These are phyloP conservation scores for Tetrapisispora pingtungensis DNA, from an alignment of 805 yeast species.

Conservation along the genomic window DNA sequence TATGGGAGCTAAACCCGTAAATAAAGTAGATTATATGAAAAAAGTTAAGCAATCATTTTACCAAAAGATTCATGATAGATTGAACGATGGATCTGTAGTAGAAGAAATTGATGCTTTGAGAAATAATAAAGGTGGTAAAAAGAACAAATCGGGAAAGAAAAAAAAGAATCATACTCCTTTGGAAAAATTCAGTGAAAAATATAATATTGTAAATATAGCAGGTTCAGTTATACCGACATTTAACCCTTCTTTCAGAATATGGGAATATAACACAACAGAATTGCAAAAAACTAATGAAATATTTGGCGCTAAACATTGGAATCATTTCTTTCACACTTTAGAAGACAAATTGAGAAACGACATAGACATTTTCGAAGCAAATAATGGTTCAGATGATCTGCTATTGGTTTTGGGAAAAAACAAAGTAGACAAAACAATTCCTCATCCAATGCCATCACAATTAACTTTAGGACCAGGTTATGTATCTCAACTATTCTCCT, in stretches of 20 bases:
- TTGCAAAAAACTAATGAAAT: conserved; percentile 23
- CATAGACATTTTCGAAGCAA: conserved; percentile 16
- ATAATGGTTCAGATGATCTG: not conserved
- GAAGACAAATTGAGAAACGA: conserved; percentile 28
- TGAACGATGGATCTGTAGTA: not conserved
- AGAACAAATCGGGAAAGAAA: conserved; percentile 4
- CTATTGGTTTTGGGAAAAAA: conserved; percentile 15
- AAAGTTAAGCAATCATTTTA: conserved; percentile 44
- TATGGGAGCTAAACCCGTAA: conserved; percentile 56
- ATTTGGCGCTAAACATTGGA: conserved; percentile 40
- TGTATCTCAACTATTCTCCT: conserved; percentile 59
- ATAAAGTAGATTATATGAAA: conserved; percentile 57
- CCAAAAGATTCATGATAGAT: conserved; percentile 35
- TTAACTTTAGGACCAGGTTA: conserved; percentile 68
- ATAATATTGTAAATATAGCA: conserved; percentile 57
- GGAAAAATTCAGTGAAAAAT: conserved; percentile 39
- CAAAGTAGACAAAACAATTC: conserved; percentile 45
- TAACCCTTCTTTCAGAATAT: conserved; percentile 71
- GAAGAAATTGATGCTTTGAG: conserved; percentile 11
- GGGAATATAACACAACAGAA: conserved; percentile 74
- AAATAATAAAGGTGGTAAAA: conserved; percentile 5
- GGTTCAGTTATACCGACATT: conserved; percentile 78
- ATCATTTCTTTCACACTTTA: conserved; percentile 41
- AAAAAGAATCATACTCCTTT: not conserved
- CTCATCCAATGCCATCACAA: conserved; percentile 49